Percentiles rank a stretch among this genome's conserved stretches.
Conservation (phyloP, 2,329 filamentous ascomycete genomes). For the Paecilomyces sp. region DNA sequence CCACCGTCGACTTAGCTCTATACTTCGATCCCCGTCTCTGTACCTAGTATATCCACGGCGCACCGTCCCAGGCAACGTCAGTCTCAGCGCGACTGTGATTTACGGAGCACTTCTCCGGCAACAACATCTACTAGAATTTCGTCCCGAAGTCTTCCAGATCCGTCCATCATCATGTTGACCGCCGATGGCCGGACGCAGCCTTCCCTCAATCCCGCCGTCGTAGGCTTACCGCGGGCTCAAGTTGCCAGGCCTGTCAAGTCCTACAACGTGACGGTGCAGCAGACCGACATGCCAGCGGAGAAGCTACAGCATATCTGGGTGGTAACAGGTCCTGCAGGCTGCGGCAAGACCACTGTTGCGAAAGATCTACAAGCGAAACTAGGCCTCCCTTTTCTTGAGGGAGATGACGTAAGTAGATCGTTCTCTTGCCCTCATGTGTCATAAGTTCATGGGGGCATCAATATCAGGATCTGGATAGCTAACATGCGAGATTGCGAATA, state of each 20-base stretch:
- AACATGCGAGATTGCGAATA: constrained; percentile 12
- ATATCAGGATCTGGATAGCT: not conserved
- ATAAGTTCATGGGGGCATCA: not conserved
- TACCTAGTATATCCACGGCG: not conserved
- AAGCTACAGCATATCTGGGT: constrained; percentile 66
- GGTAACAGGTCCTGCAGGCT: constrained; percentile 71
- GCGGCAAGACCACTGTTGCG: constrained; percentile 71
- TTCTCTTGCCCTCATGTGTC: not conserved
- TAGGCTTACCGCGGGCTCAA: not conserved
- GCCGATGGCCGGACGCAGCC: constrained; percentile 28
- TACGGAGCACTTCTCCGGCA: constrained; percentile 12
- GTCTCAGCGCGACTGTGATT: constrained; percentile 6
- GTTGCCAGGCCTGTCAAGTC: not conserved
- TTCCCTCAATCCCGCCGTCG: constrained; percentile 8
- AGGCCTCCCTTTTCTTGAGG: constrained; percentile 65
- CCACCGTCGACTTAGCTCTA: not conserved
- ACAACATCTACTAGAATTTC: constrained; percentile 6
- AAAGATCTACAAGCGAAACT: constrained; percentile 57
- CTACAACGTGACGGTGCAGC: not conserved
- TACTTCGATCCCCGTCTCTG: not conserved
- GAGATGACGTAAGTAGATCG: constrained; percentile 59
- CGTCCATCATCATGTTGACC: constrained; percentile 30
- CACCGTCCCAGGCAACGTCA: not conserved
- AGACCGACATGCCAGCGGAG: not conserved
- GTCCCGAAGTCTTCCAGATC: constrained; percentile 2